Conservation (phyloP, 2,329 filamentous ascomycete species). For the Pseudocercospora ulei region DNA sequence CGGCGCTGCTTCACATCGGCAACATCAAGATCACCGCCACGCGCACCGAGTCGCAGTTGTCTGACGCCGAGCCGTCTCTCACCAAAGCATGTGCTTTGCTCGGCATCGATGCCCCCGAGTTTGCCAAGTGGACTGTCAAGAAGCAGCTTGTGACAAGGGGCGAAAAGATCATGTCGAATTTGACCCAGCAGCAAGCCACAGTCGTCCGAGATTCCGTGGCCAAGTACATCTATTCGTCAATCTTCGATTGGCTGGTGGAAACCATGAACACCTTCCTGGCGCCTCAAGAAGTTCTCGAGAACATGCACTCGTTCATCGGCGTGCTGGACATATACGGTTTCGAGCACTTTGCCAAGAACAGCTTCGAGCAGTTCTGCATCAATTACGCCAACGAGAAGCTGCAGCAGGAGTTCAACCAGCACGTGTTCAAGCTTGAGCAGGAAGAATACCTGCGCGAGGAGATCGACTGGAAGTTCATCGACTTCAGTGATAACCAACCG, state of each 20-base stretch:
- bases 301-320: constrained; percentile 85
- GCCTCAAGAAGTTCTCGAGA: constrained; percentile 71
- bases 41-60: constrained; percentile 74
- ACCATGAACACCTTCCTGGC: constrained; percentile 87
- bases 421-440: constrained; percentile 98
- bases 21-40: constrained; percentile 94
- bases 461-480: constrained; percentile 99
- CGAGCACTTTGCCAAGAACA: constrained; percentile 98
- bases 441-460: constrained; percentile 93
- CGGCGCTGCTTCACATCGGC: constrained; percentile 83
- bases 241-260: constrained; percentile 99
- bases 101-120: constrained; percentile 74
- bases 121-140: constrained; percentile 97
- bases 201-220: constrained; percentile 95
- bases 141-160: constrained; percentile 94
- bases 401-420: constrained; percentile 97
- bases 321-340: constrained; percentile 99
- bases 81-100: constrained; percentile 73
- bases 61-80: constrained; percentile 70
- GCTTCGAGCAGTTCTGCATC: constrained; percentile 99
- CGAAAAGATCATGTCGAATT: constrained; percentile 93
- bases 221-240: constrained; percentile 95
- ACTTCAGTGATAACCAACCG: constrained; percentile 97
- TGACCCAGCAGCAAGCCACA: constrained; percentile 83
- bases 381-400: constrained; percentile 99